Conservation (phyloP, 148 eudicot species). For the Spergularia bocconei region DNA sequence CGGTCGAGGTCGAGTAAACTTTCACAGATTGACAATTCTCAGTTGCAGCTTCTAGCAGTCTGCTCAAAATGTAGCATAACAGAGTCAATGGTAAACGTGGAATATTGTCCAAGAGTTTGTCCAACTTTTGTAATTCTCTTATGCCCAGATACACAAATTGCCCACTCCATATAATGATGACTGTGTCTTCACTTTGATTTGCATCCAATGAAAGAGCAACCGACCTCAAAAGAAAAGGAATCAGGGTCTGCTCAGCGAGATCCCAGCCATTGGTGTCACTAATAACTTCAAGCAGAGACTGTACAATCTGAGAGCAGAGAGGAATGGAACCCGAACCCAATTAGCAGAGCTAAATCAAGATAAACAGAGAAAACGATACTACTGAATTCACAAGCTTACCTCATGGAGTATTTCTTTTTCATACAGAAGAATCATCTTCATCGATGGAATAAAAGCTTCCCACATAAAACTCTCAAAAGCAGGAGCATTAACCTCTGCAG, state of each 20-base stretch:
- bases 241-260: constrained; percentile 54
- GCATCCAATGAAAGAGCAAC: constrained; percentile 63
- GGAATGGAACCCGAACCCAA: constrained; percentile 5
- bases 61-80: constrained; percentile 62
- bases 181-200: constrained; percentile 46
- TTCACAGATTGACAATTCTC: constrained; percentile 33
- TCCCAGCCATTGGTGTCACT: constrained; percentile 62
- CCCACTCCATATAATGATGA: constrained; percentile 46
- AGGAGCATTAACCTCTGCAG: constrained; percentile 42
- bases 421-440: constrained; percentile 48
- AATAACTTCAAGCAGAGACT: constrained; percentile 61
- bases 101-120: constrained; percentile 5
- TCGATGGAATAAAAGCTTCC: constrained; percentile 56
- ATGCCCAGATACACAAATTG: constrained; percentile 26
- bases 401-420: constrained; percentile 57
- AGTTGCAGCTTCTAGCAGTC: constrained; percentile 55
- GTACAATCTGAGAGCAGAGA: constrained; percentile 45
- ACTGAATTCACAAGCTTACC: constrained; percentile 38
- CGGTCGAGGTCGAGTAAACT: constrained; percentile 25
- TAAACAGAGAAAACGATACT: constrained; percentile 1
- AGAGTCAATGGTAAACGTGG: constrained; percentile 45
- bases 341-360: constrained; percentile 5
- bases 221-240: constrained; percentile 63
- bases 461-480: constrained; percentile 52
- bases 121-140: constrained; percentile 25